Conservation (phyloP, 352 stramenopile genomes). For the Globisporangium orthogonon region DNA sequence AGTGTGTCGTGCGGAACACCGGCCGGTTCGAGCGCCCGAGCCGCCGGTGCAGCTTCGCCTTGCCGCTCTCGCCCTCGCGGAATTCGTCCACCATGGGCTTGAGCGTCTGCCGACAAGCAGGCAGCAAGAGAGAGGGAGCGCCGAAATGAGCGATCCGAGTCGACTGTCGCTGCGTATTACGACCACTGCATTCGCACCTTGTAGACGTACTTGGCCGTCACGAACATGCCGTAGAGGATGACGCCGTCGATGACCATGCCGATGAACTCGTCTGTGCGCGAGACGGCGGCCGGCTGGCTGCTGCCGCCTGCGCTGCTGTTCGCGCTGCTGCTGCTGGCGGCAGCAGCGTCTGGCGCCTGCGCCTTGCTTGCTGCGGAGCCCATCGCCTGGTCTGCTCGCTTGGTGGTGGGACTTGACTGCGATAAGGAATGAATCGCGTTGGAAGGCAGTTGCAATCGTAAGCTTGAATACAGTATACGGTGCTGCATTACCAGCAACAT, state of each 20-base stretch:
- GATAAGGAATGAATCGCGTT: not conserved
- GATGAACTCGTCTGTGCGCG: constrained; percentile 44
- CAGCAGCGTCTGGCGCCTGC: constrained; percentile 11
- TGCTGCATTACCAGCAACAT: not conserved
- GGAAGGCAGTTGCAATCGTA: not conserved
- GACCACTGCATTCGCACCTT: constrained; percentile 29
- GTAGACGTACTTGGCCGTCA: constrained; percentile 80
- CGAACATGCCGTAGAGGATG: constrained; percentile 80
- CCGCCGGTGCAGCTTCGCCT: constrained; percentile 69
- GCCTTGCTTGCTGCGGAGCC: constrained; percentile 54
- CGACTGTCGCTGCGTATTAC: not conserved
- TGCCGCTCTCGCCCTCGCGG: constrained; percentile 43
- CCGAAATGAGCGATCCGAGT: not conserved
- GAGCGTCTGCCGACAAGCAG: constrained; percentile 27
- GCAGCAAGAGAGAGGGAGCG: not conserved
- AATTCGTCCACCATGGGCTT: constrained; percentile 86
- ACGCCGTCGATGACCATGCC: constrained; percentile 72
- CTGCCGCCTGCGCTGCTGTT: constrained; percentile 10
- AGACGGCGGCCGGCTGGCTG: constrained; percentile 20
- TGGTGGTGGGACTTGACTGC: not conserved
- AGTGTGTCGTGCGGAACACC: constrained; percentile 78
- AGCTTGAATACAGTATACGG: not conserved
- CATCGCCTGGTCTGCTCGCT: constrained; percentile 20
- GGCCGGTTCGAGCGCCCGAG: constrained; percentile 55
- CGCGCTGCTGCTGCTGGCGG: not conserved